Conservation (phyloP, 805 yeast species). For the Alloascoidea africana region DNA sequence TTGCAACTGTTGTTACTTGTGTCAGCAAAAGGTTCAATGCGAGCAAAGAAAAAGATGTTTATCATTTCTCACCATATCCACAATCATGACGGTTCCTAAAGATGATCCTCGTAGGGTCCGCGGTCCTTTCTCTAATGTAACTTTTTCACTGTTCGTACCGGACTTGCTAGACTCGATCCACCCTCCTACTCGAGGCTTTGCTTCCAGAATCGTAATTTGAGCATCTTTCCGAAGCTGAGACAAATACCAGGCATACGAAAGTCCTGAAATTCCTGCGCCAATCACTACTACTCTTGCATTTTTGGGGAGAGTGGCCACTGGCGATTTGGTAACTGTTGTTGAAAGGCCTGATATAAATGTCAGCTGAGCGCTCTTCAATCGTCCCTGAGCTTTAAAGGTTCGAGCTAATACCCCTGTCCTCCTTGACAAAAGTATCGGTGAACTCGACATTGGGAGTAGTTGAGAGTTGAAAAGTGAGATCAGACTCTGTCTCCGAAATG, state of each 20-base stretch:
- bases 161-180: constrained; percentile 36
- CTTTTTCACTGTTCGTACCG: constrained; percentile 11
- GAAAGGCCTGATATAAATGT: no score
- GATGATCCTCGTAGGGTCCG: constrained; percentile 76
- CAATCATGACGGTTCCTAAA: constrained; percentile 55
- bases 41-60: constrained; percentile 7
- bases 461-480: no score
- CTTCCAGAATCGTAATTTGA: constrained; percentile 46
- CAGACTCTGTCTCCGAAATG: no score
- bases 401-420: no score
- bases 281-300: constrained; percentile 41
- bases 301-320: background rate
- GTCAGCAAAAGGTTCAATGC: constrained; percentile 7
- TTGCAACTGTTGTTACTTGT: constrained; percentile 13
- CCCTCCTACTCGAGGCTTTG: constrained; percentile 50
- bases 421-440: no score
- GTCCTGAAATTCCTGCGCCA: constrained; percentile 85
- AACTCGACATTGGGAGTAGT: no score
- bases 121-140: constrained; percentile 73
- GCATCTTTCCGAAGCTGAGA: constrained; percentile 66
- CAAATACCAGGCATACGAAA: constrained; percentile 57
- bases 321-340: background rate
- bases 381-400: no score
- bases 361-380: no score
- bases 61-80: constrained; percentile 33